Evolutionary conservation across 2,329 filamentous ascomycete genomes (phyloP).

Genomic region (Zasmidium citrigriseum): DNA sequence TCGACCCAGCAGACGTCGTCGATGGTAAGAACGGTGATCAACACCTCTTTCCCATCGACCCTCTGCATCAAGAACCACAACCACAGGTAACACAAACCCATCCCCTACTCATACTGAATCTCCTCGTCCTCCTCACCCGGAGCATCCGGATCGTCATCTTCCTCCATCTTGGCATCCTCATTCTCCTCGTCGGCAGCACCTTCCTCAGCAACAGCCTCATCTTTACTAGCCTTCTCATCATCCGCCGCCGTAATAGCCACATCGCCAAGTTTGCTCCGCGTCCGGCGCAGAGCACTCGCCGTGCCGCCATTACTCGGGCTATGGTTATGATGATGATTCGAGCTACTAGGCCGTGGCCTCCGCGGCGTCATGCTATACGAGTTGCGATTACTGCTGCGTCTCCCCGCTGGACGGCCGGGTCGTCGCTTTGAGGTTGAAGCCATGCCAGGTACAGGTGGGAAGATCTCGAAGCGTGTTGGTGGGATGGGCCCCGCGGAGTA

Average conservation of each 20-base stretch:
- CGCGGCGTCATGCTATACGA: constrained; percentile 28
- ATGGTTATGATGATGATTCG: constrained; percentile 1
- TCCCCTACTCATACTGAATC: constrained; percentile 28
- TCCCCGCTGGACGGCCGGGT: constrained; percentile 32
- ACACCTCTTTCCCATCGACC: not conserved
- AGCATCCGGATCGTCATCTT: constrained; percentile 27
- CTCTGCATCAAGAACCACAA: not conserved
- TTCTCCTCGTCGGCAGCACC: constrained; percentile 31
- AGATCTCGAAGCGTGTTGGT: constrained; percentile 73
- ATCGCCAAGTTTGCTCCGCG: constrained; percentile 47
- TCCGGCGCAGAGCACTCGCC: constrained; percentile 33
- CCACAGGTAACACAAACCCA: not conserved
- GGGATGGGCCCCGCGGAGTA: constrained; percentile 56
- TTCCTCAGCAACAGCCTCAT: constrained; percentile 25
- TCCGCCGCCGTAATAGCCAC: constrained; percentile 32
- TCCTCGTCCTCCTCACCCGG: constrained; percentile 29
- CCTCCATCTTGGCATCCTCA: constrained; percentile 21
- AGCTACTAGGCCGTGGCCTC: constrained; percentile 16
- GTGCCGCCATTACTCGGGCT: constrained; percentile 11
- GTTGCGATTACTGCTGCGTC: constrained; percentile 26
- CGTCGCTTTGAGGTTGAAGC: constrained; percentile 34
- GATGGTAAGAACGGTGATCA: not conserved
- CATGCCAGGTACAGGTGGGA: constrained; percentile 64
- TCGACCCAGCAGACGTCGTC: too few relatives aligned
- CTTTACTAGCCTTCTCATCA: constrained; percentile 34